These are phyloP conservation scores for Thelephora aurantiotincta DNA, from an alignment of 768 basidiomycete genomes.

Conservation along the genomic window DNA sequence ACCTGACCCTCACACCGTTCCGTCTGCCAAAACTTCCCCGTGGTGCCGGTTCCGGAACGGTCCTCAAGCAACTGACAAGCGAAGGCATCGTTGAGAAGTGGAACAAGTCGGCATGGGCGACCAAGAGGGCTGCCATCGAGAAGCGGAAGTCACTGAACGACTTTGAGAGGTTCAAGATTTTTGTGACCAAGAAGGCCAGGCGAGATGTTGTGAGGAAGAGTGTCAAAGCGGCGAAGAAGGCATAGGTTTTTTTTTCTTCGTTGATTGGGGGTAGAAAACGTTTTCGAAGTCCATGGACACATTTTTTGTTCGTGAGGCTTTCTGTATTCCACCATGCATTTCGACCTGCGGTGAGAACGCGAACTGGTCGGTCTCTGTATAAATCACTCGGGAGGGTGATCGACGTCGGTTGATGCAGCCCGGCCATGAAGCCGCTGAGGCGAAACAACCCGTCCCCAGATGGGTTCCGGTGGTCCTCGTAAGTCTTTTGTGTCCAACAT, in stretches of 20 bases:
- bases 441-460: constrained; percentile 11
- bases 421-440: background rate
- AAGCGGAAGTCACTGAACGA: constrained; percentile 70
- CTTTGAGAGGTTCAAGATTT: constrained; percentile 83
- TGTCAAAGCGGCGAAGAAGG: constrained; percentile 43
- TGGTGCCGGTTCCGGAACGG: constrained; percentile 63
- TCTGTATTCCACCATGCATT: too few species aligned
- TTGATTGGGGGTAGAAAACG: too few species aligned
- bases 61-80: constrained; percentile 83
- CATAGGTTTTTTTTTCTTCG: constrained; percentile 13
- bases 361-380: too few species aligned
- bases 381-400: too few species aligned
- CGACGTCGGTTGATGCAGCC: too few species aligned
- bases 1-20: constrained; percentile 83
- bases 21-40: constrained; percentile 76
- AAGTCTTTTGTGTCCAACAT: constrained; percentile 1
- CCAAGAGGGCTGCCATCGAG: constrained; percentile 65
- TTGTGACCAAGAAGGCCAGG: constrained; percentile 81
- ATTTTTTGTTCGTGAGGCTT: too few species aligned
- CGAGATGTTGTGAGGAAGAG: constrained; percentile 66
- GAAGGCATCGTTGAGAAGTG: constrained; percentile 77
- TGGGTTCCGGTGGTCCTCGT: constrained; percentile 20
- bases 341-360: too few species aligned
- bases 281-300: too few species aligned
- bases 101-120: constrained; percentile 79